Evolutionary conservation across 2,329 filamentous ascomycete species (phyloP).

Genomic region (Lasiodiplodia sp.): DNA sequence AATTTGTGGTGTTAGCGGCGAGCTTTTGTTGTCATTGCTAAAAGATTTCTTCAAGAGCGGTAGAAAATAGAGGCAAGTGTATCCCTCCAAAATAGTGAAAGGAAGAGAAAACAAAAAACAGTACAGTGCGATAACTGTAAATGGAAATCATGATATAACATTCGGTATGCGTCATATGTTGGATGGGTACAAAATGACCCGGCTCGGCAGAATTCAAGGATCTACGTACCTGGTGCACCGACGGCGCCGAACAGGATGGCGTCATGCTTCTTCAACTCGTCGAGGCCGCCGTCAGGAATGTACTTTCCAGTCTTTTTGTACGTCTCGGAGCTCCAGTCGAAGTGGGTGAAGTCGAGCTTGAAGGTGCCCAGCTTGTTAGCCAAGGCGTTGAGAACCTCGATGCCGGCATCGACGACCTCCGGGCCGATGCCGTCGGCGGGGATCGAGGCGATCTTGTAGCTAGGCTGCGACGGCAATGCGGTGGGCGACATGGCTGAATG

Average conservation of each 20-base stretch:
- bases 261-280: constrained; percentile 65
- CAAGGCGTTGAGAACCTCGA: constrained; percentile 66
- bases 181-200: neutral
- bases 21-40: too few relatives aligned
- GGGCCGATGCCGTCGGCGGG: constrained; percentile 74
- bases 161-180: too few relatives aligned
- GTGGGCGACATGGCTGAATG: constrained; percentile 4
- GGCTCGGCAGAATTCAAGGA: neutral
- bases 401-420: constrained; percentile 70
- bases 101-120: neutral
- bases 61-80: too few relatives aligned
- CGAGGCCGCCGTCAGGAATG: constrained; percentile 67
- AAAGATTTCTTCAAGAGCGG: too few relatives aligned
- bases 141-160: too few relatives aligned
- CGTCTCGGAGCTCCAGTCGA: constrained; percentile 71
- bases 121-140: too few relatives aligned
- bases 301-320: constrained; percentile 72
- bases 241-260: constrained; percentile 75
- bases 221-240: constrained; percentile 61
- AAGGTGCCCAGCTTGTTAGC: constrained; percentile 63
- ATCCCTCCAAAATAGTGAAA: neutral
- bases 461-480: neutral
- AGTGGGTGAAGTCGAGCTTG: constrained; percentile 66
- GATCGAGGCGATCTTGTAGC: constrained; percentile 48
- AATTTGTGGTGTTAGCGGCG: neutral